Evolutionary conservation across 768 basidiomycete genomes (phyloP), one percentile per base, ranked within the genome.

Genomic region (Tulasnella sp.): DNA sequence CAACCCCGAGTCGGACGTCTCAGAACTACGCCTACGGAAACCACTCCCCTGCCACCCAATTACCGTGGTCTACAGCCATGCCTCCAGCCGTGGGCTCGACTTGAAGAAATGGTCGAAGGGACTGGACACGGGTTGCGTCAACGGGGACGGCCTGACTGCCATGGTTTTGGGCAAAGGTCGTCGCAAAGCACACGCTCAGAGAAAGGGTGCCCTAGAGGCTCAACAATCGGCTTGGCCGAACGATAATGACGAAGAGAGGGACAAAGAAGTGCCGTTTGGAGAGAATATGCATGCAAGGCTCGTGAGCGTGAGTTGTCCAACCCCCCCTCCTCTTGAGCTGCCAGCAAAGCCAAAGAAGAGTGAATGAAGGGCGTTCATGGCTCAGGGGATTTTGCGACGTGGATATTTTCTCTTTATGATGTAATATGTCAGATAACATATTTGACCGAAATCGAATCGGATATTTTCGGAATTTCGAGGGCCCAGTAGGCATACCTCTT

Each of bases 21-120:
- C 70, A 39, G 32, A 32, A 18, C n/a, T n/a, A 15, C 40, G 48
- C 20, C 48, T 18, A 20, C 40, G 48, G 35, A 70, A 71, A 32
- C 40, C 81, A 9, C 82, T 92, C 13, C 89, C 90, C 4, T 95
- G 93, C 81, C 87, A 89, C 81, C 92, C 94, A 2, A 87, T 90
- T 0, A 92, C 89, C 48, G 90, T 94, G 29, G 84, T 97, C 7
- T 98, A 97, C 83, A 96, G 95, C 0, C 96, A 98, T 82, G 88
- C 91, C 9, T 95, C 96, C 5, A 85, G 88, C 3, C 87, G 93
- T 39, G 94, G 93, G 15, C 86, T 98, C 15, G 94, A 96, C 83
- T 83, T 95, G 80, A 91, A 92, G 80, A 87, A 92, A 32, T 97
- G 92, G 92, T 90, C 91, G 2, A 85, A 96, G 79, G 96, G 96